These are phyloP conservation scores for Alnus rubra DNA, from an alignment of 306 rosid genomes.

Conservation along the genomic window DNA sequence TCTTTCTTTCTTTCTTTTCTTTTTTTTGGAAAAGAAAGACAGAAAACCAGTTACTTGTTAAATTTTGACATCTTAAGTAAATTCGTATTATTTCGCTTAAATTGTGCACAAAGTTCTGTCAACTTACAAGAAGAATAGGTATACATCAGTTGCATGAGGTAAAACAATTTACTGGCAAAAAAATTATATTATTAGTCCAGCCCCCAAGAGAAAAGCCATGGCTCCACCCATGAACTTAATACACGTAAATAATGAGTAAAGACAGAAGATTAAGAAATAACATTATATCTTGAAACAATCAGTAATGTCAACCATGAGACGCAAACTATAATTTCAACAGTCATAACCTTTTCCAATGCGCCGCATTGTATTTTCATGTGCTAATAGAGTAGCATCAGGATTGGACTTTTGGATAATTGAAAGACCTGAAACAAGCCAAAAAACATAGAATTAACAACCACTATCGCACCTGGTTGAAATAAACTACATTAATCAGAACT, in stretches of 20 bases:
- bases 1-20: too few relatives aligned
- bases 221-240: neutral
- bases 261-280: neutral
- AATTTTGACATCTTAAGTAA: too few relatives aligned
- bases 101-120: too few relatives aligned
- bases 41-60: too few relatives aligned
- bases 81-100: too few relatives aligned
- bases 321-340: neutral
- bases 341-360: constrained; percentile 70
- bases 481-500: neutral
- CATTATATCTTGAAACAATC: neutral
- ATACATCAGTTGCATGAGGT: too few relatives aligned
- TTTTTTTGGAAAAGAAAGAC: too few relatives aligned
- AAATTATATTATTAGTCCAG: too few relatives aligned
- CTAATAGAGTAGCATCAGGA: constrained; percentile 72
- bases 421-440: constrained; percentile 61
- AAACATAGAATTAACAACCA: constrained; percentile 2
- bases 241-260: constrained; percentile 15
- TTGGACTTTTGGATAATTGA: constrained; percentile 75
- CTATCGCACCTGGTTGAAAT: neutral
- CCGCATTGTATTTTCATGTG: constrained; percentile 74
- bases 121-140: too few relatives aligned
- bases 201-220: too few relatives aligned
- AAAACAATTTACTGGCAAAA: too few relatives aligned
- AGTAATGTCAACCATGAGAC: neutral